Evolutionary conservation across 1,284 basidiomycete species (phyloP).

Genomic region (Pholiota adiposa): DNA sequence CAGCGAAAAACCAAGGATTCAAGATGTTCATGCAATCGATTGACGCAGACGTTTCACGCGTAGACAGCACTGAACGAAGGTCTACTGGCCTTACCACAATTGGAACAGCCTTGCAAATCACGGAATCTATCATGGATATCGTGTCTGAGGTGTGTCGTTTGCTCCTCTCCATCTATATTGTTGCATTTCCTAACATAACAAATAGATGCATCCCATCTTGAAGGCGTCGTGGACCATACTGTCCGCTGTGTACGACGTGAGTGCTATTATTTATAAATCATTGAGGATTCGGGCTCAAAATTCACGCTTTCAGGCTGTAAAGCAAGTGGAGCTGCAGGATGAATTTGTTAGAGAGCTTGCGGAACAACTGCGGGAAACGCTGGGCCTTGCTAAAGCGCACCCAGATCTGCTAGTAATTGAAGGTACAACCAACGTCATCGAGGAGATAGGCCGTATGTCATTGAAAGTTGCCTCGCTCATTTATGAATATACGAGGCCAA

Average conservation of each 20-base stretch:
- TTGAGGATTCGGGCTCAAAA: not conserved
- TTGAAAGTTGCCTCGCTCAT: not conserved
- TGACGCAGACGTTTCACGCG: not conserved
- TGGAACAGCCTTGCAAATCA: not conserved
- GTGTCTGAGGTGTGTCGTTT: not conserved
- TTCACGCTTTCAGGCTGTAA: not conserved
- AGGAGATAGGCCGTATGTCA: not conserved
- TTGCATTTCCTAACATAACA: not conserved
- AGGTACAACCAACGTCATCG: not conserved
- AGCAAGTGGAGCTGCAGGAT: not conserved
- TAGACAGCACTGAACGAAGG: not conserved
- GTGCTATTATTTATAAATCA: not conserved
- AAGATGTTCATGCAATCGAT: not conserved
- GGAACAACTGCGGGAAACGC: not conserved
- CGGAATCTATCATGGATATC: not conserved
- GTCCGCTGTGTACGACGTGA: not conserved
- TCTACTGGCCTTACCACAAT: not conserved
- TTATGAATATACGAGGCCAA: not conserved
- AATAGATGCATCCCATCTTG: not conserved
- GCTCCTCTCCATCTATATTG: not conserved
- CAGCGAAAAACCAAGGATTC: not conserved
- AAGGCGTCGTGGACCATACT: not conserved
- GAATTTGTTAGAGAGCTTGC: not conserved
- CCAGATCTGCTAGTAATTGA: not conserved
- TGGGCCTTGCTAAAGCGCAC: not conserved